phyloP scores from a whole-genome alignment of 2,329 filamentous ascomycete genomes.

The Penicillium corylophilum region DNA sequence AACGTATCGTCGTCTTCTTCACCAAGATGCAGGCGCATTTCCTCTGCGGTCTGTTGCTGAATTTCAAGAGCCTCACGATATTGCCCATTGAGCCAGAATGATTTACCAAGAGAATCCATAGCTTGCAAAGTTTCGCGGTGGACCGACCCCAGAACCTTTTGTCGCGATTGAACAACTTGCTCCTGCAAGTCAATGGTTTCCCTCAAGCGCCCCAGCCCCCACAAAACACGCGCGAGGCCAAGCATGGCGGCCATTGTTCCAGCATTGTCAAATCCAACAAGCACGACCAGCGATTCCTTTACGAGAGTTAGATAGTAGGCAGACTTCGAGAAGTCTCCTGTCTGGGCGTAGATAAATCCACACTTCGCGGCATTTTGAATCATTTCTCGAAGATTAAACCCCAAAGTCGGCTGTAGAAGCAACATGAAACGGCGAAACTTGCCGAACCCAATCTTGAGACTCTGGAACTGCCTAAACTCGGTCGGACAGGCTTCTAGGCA shows the following conservation, averaged over 20 bases:
- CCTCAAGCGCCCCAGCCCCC: slow-evolving; percentile 10
- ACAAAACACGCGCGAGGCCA: slow-evolving; percentile 10
- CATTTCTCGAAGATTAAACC: not conserved
- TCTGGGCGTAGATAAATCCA: slow-evolving; percentile 20
- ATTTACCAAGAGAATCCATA: slow-evolving; percentile 24
- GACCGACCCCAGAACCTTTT: slow-evolving; percentile 16
- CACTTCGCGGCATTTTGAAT: slow-evolving; percentile 20
- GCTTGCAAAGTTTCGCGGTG: slow-evolving; percentile 29
- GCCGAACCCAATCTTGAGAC: not conserved
- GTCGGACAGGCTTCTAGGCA: not conserved
- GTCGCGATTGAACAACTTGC: slow-evolving; percentile 10
- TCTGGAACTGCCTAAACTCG: not conserved
- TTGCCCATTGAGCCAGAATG: slow-evolving; percentile 19
- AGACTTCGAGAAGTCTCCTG: slow-evolving; percentile 18
- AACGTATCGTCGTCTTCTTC: slow-evolving; percentile 28
- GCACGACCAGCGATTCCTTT: slow-evolving; percentile 12
- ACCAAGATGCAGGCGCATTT: slow-evolving; percentile 21
- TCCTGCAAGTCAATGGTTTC: slow-evolving; percentile 17
- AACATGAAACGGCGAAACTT: not conserved
- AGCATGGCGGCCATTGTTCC: slow-evolving; percentile 9
- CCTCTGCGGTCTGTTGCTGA: slow-evolving; percentile 18
- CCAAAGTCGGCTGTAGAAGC: not conserved
- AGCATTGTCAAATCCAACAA: slow-evolving; percentile 9
- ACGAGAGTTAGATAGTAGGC: slow-evolving; percentile 13
- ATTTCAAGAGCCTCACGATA: slow-evolving; percentile 17